Base-by-base conservation (phyloP, 192 early-diverging fungal genomes). In the Cetraspora pellucida region DNA sequence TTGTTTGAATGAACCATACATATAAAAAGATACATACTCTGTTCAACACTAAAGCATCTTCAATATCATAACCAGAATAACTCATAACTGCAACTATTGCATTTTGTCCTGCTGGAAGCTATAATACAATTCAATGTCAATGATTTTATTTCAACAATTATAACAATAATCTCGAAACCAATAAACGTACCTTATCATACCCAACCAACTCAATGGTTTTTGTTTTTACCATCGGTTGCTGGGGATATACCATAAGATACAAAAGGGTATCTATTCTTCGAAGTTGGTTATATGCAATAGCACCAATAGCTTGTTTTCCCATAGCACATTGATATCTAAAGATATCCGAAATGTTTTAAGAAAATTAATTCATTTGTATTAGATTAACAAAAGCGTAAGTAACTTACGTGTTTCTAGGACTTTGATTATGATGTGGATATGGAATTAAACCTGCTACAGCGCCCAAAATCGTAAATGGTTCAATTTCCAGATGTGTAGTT, bases 281-380 rank as follows among this genome's bases (percentile, higher is more conserved):
- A 25, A 97, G 79, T 86, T 98, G 95, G 79, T 99, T 99, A 79
- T 95, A 96, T 10, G 91, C 95, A 68, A 97, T 97, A 19, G 94
- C 93, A 19, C 97, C 97, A 66, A 99, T 99, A 46, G 97, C 96
- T 86, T 99, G 97, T 81, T 99, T 99, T 77, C 95, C 95, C 97
- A 99, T 99, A 81, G 96, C 96, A 73, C 93, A 97, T 88, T 98
- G 97, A 82, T 97, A 98, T 17, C 64, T 66, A n/a, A 31, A 37
- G 9, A 11, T 43, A 31, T 19, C 28, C 14, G 31, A 66, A 44
- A 66, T 66, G 17, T 46, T 45, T 21, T 50, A 8, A 31, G 8
- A 65, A 17, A 76, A 14, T 10, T 21, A 57, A 21, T 14, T 44
- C 19, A 66, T 47, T 10, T 2, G 9, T 60, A 10, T 59, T 11